Evolutionary conservation across 371 early-diverging fungal genomes (phyloP).

Genomic region (Mortierella sp.): DNA sequence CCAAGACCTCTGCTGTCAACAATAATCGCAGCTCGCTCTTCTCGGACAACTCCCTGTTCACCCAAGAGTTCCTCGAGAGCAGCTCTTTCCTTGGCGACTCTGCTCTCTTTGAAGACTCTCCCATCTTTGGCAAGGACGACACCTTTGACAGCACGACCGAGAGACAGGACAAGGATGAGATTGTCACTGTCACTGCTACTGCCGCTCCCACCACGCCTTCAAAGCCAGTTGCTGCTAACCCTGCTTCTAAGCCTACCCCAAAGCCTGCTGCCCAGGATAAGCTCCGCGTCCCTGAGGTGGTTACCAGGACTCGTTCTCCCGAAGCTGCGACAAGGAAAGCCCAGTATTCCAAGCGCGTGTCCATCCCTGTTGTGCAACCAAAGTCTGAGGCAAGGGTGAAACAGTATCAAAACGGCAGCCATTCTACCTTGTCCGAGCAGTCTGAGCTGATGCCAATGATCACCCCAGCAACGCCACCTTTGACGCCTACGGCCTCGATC

Average conservation of each 20-base stretch:
- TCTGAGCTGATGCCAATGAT: not conserved
- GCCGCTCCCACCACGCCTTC: constrained; percentile 6
- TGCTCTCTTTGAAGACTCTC: constrained; percentile 29
- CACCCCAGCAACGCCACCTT: constrained; percentile 30
- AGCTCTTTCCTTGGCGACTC: constrained; percentile 31
- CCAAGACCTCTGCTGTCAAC: not conserved
- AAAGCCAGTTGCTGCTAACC: not conserved
- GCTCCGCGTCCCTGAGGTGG: not conserved
- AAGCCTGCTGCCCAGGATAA: constrained; percentile 7
- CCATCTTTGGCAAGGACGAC: constrained; percentile 17
- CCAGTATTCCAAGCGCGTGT: constrained; percentile 20
- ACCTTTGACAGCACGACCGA: constrained; percentile 14
- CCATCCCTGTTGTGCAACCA: constrained; percentile 44
- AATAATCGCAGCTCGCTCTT: constrained; percentile 15
- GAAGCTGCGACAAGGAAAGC: constrained; percentile 13
- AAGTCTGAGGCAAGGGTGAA: constrained; percentile 44
- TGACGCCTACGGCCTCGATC: constrained; percentile 47
- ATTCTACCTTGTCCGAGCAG: constrained; percentile 5
- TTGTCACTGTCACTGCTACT: not conserved
- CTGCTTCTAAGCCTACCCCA: not conserved
- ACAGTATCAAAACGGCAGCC: constrained; percentile 7
- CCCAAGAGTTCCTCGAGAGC: constrained; percentile 36
- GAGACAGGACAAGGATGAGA: constrained; percentile 11
- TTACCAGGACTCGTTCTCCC: not conserved
- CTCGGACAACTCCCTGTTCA: constrained; percentile 28